phyloP scores from a whole-genome alignment of 2,329 filamentous ascomycete genomes.

The Monilinia laxa region DNA sequence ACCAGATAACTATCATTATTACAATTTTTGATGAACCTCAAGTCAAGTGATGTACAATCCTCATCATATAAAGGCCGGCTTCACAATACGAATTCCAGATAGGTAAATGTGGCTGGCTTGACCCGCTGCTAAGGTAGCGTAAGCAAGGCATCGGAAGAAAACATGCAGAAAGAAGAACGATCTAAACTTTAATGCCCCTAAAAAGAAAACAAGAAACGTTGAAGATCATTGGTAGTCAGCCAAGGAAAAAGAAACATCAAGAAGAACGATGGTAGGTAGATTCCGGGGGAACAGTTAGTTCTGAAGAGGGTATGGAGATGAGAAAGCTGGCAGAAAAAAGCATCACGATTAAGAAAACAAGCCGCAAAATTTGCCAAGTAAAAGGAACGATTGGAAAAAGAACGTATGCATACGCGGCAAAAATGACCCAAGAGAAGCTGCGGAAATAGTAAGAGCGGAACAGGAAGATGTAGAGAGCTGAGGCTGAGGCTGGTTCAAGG shows the following conservation, averaged over 20 bases:
- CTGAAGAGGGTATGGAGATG: not conserved
- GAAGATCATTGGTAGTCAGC: not conserved
- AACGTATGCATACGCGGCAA: not conserved
- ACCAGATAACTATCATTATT: not conserved
- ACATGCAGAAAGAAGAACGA: not conserved
- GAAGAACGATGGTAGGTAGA: slow-evolving; percentile 7
- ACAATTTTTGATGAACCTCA: not conserved
- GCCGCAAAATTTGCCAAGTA: not conserved
- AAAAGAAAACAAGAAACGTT: not conserved
- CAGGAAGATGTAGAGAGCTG: slow-evolving; percentile 2
- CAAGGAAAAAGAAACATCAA: not conserved
- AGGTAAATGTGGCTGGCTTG: slow-evolving; percentile 16
- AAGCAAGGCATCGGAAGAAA: not conserved
- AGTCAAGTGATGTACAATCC: not conserved
- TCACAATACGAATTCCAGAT: not conserved
- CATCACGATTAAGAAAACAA: not conserved
- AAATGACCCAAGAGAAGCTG: not conserved
- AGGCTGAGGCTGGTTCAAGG: not conserved
- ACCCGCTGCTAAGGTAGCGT: not conserved
- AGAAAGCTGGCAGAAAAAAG: not conserved
- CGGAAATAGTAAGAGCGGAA: not conserved
- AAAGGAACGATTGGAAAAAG: slow-evolving; percentile 6
- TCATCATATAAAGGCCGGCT: not conserved
- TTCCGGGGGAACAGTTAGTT: not conserved
- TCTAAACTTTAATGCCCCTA: not conserved